A percentile compares a stretch with the other conserved stretches of the same genome.
Conservation (phyloP, 179 eudicot genomes). For the Silene vulgaris region DNA sequence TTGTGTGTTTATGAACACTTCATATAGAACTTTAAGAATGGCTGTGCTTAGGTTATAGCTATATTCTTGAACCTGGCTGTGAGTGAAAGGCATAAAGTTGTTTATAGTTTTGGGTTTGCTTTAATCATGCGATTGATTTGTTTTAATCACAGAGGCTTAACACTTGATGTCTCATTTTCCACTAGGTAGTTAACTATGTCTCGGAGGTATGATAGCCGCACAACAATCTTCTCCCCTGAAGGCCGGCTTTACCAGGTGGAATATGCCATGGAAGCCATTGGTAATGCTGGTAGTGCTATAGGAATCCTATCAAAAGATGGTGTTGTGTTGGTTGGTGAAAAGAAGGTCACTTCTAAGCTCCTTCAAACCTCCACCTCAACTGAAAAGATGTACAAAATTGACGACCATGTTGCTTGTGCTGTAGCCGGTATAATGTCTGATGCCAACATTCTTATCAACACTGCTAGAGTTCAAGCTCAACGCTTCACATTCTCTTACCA, state of each 20-base stretch:
- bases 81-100: not conserved
- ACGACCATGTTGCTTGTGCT: slow-evolving; percentile 91
- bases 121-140: not conserved
- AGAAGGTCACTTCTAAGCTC: slow-evolving; percentile 92
- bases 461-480: slow-evolving; percentile 90
- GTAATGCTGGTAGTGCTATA: slow-evolving; percentile 87
- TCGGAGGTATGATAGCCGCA: slow-evolving; percentile 90
- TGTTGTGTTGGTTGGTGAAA: slow-evolving; percentile 81
- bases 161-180: not conserved
- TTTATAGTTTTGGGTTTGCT: not conserved
- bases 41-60: not conserved
- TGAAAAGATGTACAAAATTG: slow-evolving; percentile 97
- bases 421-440: slow-evolving; percentile 98
- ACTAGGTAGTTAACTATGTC: slow-evolving; percentile 49
- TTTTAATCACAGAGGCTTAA: not conserved
- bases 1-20: not conserved
- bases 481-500: slow-evolving; percentile 76
- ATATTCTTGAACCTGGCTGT: not conserved
- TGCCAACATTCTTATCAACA: slow-evolving; percentile 93
- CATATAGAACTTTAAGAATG: not conserved
- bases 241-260: slow-evolving; percentile 98
- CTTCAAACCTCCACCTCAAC: slow-evolving; percentile 83
- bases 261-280: slow-evolving; percentile 99
- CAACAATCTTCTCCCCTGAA: slow-evolving; percentile 96
- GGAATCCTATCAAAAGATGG: slow-evolving; percentile 81